Evolutionary conservation across 208 protist species (phyloP).

Genomic region (Wallacemonas collosoma): DNA sequence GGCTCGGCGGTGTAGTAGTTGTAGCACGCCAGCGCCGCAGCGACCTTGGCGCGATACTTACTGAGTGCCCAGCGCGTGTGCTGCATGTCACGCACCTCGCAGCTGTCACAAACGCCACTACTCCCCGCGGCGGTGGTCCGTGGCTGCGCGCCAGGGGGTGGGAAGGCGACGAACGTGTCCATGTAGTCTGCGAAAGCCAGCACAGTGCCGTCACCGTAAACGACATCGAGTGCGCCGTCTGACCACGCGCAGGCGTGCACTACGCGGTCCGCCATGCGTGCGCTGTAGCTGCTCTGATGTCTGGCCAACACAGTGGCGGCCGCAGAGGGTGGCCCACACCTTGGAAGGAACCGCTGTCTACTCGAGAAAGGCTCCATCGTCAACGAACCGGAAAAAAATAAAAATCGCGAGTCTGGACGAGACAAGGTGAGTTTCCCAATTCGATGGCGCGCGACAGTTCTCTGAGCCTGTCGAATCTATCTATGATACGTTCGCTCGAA

Average conservation of each 20-base stretch:
- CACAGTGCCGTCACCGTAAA: slow-evolving; percentile 84
- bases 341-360: background rate
- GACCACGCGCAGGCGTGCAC: slow-evolving; percentile 65
- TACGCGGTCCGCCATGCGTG: slow-evolving; percentile 43
- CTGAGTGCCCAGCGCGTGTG: slow-evolving; percentile 75
- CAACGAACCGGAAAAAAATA: background rate
- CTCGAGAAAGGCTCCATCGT: background rate
- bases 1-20: slow-evolving; percentile 66
- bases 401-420: too few relatives aligned
- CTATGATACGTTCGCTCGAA: too few relatives aligned
- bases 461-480: too few relatives aligned
- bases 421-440: too few relatives aligned
- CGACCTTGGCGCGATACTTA: slow-evolving; percentile 67
- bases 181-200: slow-evolving; percentile 82
- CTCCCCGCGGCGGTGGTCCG: too few relatives aligned
- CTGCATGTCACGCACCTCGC: slow-evolving; percentile 52
- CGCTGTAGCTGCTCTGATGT: slow-evolving; percentile 21
- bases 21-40: slow-evolving; percentile 65
- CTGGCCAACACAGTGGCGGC: slow-evolving; percentile 6
- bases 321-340: background rate
- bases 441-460: too few relatives aligned
- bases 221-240: slow-evolving; percentile 70
- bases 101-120: background rate
- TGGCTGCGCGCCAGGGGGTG: background rate
- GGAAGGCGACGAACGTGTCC: slow-evolving; percentile 81